Evolutionary conservation across 495 filamentous ascomycete species (phyloP), one percentile per base, ranked within the genome.

Genomic region (Hyaloscypha hepaticicola): DNA sequence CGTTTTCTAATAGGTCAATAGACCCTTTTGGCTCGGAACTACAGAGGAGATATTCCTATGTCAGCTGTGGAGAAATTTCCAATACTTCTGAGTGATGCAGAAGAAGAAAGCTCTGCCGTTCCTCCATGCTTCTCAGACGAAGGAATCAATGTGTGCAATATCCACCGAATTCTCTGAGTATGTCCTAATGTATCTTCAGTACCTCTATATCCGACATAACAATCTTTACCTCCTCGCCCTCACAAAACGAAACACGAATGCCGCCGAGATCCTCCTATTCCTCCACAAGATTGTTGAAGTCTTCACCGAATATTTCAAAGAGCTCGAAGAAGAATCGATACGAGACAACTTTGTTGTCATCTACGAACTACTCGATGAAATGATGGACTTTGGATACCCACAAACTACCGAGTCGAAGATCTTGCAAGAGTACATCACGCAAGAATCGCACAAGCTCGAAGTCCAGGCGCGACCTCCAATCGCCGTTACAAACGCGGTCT

Each of bases 381-480:
- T 99, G 96, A 99, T 99, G 96, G 96, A 99, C 76, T 99, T 98
- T 79, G 96, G 96, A 56, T 97, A 99, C 76, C 96, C 96, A 21
- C 96, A 99, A 77, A 99, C 96, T 24, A 99, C 96, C 59, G 96
- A 99, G 77, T 92, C 85, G 78, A 99, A 99, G 84, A 99, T 99
- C 74, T 80, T 99, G 65, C 96, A 98, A 80, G 96, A 99, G 82
- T 97, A 97, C 80, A 99, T 99, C 77, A 99, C 96, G 31, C 96
- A 99, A 80, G 96, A 99, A 80, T 96, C 92, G 61, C 96, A 98
- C 80, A 99, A 98, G 77, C 86, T 99, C 25, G 95, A 99, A 72
- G 87, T 97, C 49, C 95, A 97, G 83, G 95, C 95, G 21, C 90
- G 95, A n/a, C 94, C 96, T n/a, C 96, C 96, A 22, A 98, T 99